phyloP scores from a whole-genome alignment of 345 rosid genomes.

The Salix exigua region DNA sequence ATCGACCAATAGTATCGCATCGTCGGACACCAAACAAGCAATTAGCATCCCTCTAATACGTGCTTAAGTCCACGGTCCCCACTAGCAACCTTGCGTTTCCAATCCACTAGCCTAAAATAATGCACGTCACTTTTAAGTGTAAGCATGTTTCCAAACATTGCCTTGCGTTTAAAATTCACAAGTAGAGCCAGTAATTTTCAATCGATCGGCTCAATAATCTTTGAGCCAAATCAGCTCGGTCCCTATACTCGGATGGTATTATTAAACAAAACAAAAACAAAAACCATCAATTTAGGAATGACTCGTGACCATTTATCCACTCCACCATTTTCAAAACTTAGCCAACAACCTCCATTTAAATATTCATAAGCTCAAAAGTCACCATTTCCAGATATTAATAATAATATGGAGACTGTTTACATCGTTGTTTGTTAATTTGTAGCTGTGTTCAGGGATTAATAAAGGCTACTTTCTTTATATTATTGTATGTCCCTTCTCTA shows the following conservation, averaged over 20 bases:
- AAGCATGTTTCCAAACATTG: no score
- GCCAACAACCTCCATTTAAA: slow-evolving; percentile 8
- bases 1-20: slow-evolving; percentile 19
- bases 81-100: neutral
- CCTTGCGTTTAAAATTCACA: no score
- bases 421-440: neutral
- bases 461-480: neutral
- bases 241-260: no score
- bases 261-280: no score
- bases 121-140: neutral
- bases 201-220: no score
- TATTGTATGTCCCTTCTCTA: neutral
- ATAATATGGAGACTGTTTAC: neutral
- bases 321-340: neutral
- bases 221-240: no score
- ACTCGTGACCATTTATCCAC: neutral
- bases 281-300: neutral
- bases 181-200: no score
- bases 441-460: neutral
- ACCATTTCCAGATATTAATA: neutral
- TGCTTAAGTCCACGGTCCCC: slow-evolving; percentile 30
- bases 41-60: slow-evolving; percentile 25
- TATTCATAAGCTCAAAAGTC: neutral
- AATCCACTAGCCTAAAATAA: slow-evolving; percentile 15
- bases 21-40: slow-evolving; percentile 27